These are phyloP conservation scores for Geotrichum ghanense DNA, from an alignment of 805 yeast species.

Conservation along the genomic window DNA sequence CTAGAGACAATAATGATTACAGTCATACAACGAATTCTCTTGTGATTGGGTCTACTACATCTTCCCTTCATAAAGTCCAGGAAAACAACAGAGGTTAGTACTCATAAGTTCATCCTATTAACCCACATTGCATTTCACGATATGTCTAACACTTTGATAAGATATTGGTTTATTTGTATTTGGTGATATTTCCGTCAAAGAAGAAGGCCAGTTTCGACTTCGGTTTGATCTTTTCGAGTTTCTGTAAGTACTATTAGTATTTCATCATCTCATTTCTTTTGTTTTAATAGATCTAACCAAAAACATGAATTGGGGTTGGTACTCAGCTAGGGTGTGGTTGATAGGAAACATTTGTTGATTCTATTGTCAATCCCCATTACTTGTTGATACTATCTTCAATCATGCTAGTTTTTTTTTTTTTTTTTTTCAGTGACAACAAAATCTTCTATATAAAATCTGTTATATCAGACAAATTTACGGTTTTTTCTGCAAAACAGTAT, in stretches of 20 bases:
- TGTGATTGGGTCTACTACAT: not conserved
- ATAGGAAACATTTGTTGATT: too few species aligned
- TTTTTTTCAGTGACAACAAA: not conserved
- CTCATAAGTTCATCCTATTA: too few species aligned
- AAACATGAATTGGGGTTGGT: not conserved
- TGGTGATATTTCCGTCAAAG: constrained; percentile 2
- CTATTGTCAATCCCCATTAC: too few species aligned
- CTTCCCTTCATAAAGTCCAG: constrained; percentile 1
- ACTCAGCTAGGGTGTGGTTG: not conserved
- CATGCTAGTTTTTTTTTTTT: not conserved
- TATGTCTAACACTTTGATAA: too few species aligned
- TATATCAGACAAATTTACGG: not conserved
- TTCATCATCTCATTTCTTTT: not conserved
- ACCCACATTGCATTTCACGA: too few species aligned
- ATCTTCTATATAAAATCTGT: not conserved
- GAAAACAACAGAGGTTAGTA: constrained; percentile 1
- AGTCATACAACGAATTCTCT: not conserved
- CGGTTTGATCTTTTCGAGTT: not conserved
- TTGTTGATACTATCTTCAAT: too few species aligned
- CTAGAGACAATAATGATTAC: not conserved
- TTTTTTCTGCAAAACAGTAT: constrained; percentile 1
- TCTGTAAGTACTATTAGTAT: not conserved
- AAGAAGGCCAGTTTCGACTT: not conserved
- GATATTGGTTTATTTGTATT: constrained; percentile 3
- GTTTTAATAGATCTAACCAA: not conserved